Conservation (phyloP, 768 basidiomycete genomes). For the Tulasnella sp. region DNA sequence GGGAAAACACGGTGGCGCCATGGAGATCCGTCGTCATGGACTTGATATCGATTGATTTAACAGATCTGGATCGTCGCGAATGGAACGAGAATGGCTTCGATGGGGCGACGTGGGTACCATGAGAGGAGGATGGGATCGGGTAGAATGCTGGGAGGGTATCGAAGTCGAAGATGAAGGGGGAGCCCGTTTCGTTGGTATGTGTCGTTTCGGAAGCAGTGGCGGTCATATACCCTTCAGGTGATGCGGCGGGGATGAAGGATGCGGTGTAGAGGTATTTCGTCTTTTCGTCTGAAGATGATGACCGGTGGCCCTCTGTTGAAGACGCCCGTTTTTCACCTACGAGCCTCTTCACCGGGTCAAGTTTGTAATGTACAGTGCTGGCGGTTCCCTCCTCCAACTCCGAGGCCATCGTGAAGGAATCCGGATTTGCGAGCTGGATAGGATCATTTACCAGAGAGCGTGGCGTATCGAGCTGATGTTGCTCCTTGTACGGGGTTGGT, state of each 20-base stretch:
- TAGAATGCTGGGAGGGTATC: neutral
- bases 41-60: neutral
- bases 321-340: too few species aligned
- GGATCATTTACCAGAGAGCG: neutral
- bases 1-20: neutral
- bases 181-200: neutral
- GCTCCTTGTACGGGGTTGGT: neutral
- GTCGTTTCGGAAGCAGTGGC: neutral
- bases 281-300: too few species aligned
- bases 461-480: neutral
- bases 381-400: too few species aligned
- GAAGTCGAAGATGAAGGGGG: conserved; percentile 9
- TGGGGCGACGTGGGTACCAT: neutral
- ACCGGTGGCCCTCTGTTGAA: neutral
- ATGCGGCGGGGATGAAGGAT: neutral
- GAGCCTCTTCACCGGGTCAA: too few species aligned
- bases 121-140: neutral
- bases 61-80: neutral
- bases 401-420: neutral
- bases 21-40: too few species aligned
- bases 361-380: too few species aligned
- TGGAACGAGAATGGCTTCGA: too few species aligned
- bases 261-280: neutral
- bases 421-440: neutral
- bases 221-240: too few species aligned